Evolutionary conservation across 1,284 basidiomycete species (phyloP), one percentile per base, ranked within the genome.

Genomic region (Rhodotorula sp.): DNA sequence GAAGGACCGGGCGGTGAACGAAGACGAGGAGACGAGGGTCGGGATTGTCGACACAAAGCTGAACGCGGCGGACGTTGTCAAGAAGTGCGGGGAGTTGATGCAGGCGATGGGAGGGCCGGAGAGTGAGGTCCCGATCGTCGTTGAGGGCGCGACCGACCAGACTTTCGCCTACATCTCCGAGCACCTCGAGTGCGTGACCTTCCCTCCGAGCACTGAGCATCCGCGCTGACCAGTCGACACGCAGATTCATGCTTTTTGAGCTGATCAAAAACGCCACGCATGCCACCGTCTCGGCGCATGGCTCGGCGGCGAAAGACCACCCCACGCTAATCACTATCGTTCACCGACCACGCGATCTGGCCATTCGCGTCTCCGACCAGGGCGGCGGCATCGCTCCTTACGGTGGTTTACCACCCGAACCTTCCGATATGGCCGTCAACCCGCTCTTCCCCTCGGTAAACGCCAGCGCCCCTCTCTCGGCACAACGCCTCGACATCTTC

Each of bases 131-230:
- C 92, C 91, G 17, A 67, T 76, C 47, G 88, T 91, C 77, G 74
- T 87, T 32, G 85, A 87, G 30, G 72, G 71, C 1, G 64, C 46
- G 7, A 58, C 60, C 19, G 66, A 70, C 19, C 55, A 87, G 4
- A 86, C 82, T 66, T 92, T 95, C 80, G 84, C 92, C 1, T 95
- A 94, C 79, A 92, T 95, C 72, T 85, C 87, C 49, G 92, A 94
- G 78, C 92, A 95, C 80, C 82, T 95, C 59, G 92, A 75, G 74
- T 73, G 30, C 29, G 73, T 29, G 29, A 39, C 74, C 47, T 51
- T 62, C 30, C 15, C 29, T 24, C 4, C 27, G 29, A 49, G 29
- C 10, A 39, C 34, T 9, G n/a, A 51, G 6, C 5, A 54, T 11
- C 44, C 24, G 8, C 34, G 27, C 57, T 53, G 30, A 64, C 52